Evolutionary conservation across 192 early-diverging fungal genomes (phyloP).

Genomic region (Irineochytrium annulatum): DNA sequence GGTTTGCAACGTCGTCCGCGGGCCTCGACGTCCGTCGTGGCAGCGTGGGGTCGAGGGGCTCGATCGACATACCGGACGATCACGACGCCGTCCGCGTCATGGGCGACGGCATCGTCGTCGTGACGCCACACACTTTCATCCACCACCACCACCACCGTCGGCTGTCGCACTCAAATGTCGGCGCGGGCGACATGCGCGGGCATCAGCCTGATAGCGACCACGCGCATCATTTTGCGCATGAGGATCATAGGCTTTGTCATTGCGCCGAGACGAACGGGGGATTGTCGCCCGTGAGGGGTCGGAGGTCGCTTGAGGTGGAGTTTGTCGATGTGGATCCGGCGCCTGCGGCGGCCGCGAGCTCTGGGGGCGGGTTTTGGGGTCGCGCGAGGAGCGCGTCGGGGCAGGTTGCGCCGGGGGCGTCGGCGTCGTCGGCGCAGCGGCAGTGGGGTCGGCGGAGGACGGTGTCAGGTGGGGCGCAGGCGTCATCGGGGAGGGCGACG

Average conservation of each 20-base stretch:
- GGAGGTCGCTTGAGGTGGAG: background rate
- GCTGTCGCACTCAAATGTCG: background rate
- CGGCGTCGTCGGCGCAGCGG: background rate
- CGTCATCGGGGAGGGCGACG: background rate
- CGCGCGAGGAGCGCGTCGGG: background rate
- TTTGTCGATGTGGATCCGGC: no score
- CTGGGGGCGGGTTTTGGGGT: no score
- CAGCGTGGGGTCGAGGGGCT: background rate
- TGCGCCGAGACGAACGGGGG: constrained; percentile 2
- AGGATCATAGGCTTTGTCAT: background rate
- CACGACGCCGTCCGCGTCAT: constrained; percentile 26
- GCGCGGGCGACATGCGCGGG: background rate
- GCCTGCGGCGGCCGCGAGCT: no score
- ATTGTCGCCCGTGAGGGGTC: constrained; percentile 2
- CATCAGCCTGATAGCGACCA: background rate
- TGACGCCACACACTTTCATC: constrained; percentile 30
- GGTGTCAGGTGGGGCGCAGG: background rate
- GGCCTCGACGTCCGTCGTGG: background rate
- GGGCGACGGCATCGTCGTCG: constrained; percentile 34
- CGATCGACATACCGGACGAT: constrained; percentile 1
- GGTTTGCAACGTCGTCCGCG: background rate
- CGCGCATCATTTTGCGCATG: background rate
- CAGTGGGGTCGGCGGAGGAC: no score
- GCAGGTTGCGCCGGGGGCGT: background rate
- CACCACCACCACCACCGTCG: constrained; percentile 29